These are phyloP conservation scores for Entomortierella beljakovae DNA, from an alignment of 192 early-diverging fungal species.

Conservation along the genomic window DNA sequence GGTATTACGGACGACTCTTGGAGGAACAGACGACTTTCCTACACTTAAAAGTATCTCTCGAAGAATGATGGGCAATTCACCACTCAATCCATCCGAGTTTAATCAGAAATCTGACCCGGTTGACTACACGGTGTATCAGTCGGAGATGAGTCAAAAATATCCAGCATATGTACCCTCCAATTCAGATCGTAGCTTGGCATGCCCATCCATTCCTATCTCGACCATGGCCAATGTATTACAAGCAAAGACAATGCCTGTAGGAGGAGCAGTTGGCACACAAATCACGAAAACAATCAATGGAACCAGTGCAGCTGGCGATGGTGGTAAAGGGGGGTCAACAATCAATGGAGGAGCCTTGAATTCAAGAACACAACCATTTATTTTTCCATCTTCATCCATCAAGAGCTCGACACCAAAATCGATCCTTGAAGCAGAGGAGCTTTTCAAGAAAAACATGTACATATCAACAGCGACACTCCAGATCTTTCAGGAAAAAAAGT, in stretches of 20 bases:
- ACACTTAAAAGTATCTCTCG: conserved; percentile 62
- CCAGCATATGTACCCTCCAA: conserved; percentile 66
- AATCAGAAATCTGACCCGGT: conserved; percentile 70
- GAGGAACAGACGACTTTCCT: conserved; percentile 62
- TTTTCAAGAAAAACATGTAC: conserved; percentile 63
- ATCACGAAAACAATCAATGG: conserved; percentile 14
- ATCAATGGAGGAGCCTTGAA: conserved; percentile 30
- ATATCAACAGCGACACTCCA: conserved; percentile 59
- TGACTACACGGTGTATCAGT: conserved; percentile 70
- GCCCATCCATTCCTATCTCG: conserved; percentile 23
- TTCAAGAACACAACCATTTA: conserved; percentile 49
- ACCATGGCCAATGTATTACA: conserved; percentile 31
- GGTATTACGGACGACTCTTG: conserved; percentile 69
- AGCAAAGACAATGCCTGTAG: conserved; percentile 23
- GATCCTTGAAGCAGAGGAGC: conserved; percentile 60
- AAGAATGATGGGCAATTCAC: conserved; percentile 60
- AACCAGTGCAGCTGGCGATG: conserved; percentile 7
- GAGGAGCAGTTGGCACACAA: conserved; percentile 11
- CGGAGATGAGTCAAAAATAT: conserved; percentile 67
- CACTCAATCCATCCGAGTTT: conserved; percentile 18
- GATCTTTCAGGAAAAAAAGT: conserved; percentile 59
- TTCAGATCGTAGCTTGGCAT: conserved; percentile 7
- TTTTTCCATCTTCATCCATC: conserved; percentile 60
- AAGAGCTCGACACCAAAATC: conserved; percentile 57
- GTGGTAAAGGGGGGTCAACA: conserved; percentile 11